Base-by-base conservation (phyloP, 805 yeast genomes). In the Millerago galiae region DNA sequence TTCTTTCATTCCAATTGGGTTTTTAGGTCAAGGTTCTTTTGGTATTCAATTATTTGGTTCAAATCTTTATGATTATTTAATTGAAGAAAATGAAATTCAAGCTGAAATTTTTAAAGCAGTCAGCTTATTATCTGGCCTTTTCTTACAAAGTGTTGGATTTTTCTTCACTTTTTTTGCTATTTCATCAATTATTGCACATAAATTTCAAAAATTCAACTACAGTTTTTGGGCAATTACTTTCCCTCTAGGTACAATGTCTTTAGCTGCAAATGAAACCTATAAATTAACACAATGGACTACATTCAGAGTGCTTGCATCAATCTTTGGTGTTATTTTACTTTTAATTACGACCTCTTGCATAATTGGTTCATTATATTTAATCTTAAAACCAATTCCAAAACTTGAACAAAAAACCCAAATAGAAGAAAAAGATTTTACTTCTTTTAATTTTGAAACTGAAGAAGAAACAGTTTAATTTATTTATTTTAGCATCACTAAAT, bases 161-260 rank as follows among this genome's bases (percentile, higher is more conserved):
- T 79, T 77, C 57, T 67, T 81, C 58, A 77, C 75, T 0, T 54
- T 70, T 14, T 53, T 72, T 9, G 72, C 79, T 1, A 33, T 68
- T 2, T 36, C 62, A 2, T 56, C 69, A 21, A 61, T 67, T 2
- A 9, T 61, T 1, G 50, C 54, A 16, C 54, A 57, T 28, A 71
- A 71, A 0, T 3, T 35, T n/a, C 60, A 59, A 15, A 42, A 49
- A 27, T 80, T 77, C 64, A 65, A 68, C 25, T 68, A 70, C 48
- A 71, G 75, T 1, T 78, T 79, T 77, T 85, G 96, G 96, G 79
- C 89, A 14, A 75, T 84, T 68, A 84, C 96, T 49, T 89, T 89
- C 80, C 96, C 96, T 4, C 54, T 88, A 52, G 96, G 96, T 2
- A 86, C 95, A 0, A 79, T 85, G 81, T 68, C 82, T 0, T 58